Evolutionary conservation across 169 alveolate species (phyloP), one percentile per base, ranked within the genome.

Genomic region (Cryptosporidium meleagridis): DNA sequence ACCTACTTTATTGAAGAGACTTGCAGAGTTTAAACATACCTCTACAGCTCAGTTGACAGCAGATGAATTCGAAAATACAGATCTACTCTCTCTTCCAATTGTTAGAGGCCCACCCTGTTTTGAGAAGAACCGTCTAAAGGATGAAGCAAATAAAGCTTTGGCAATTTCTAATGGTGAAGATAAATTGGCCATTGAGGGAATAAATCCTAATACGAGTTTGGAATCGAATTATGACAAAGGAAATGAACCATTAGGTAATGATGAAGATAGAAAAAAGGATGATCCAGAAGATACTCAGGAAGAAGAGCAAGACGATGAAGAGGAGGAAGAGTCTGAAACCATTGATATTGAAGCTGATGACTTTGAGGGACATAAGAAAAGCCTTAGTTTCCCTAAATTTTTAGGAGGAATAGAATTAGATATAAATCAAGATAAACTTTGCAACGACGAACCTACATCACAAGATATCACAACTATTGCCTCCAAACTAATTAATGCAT

Each of bases 1-100:
- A 70, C 98, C 98, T 39, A 98, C 99, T 12, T 95, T 98, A 39
- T 91, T 97, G 91, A 98, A 98, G 92, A 94, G 99, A 86, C 86
- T 98, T 10, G 97, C 97, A 44, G 99, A 98, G 85, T 97, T 97
- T 91, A 96, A 97, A 65, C 94, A 94, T 16, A 98, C 99, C 1
- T 93, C 95, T 53, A 95, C 97, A 1, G 99, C 99, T 4, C 91
- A 93, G 53, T 94, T 97, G 53, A 96, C 97, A 55, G 94, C 95
- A 51, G 97, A 95, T 70, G 98, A 98, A 75, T 97, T 98, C 91
- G 98, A 97, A 70, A 87, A 91, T 37, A 93, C 96, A 37, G 96
- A 96, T 58, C 51, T 95, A 37, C 93, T 91, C 21, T 92, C 92
- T 52, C 93, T 95, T n/a, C 97, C 97, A n/a, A 91, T 93, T 37